Percentiles rank a stretch among this genome's conserved stretches.
These are phyloP conservation scores for Chaetomidium leptoderma DNA, from an alignment of 495 filamentous ascomycete genomes.

Conservation along the genomic window DNA sequence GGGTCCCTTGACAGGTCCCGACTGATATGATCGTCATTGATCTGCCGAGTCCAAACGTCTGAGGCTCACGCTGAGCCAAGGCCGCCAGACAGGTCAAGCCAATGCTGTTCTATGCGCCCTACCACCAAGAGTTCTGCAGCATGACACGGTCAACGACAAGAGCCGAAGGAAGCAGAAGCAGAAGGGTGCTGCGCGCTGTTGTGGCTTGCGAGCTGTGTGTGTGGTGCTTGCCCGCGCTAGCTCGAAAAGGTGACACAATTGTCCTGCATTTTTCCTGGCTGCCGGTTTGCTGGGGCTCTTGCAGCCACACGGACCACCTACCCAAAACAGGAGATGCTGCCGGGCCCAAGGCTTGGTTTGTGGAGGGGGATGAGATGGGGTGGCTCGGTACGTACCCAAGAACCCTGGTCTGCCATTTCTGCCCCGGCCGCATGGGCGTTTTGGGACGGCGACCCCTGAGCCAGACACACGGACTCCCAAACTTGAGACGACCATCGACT, in stretches of 20 bases:
- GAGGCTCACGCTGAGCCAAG: conserved; percentile 21
- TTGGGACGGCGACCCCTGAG: conserved; percentile 30
- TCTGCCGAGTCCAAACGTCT: conserved; percentile 34
- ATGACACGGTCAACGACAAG: background rate
- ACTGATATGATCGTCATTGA: conserved; percentile 30
- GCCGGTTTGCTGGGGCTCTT: conserved; percentile 25
- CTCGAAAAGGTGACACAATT: conserved; percentile 19
- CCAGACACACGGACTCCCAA: conserved; percentile 24
- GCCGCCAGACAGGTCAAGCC: conserved; percentile 1
- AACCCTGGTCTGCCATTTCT: conserved; percentile 27
- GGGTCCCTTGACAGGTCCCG: conserved; percentile 19
- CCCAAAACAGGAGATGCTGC: conserved; percentile 30
- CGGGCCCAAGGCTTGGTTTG: conserved; percentile 28
- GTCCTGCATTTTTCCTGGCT: conserved; percentile 15
- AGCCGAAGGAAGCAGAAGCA: background rate
- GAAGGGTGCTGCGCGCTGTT: conserved; percentile 21
- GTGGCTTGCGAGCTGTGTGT: conserved; percentile 17
- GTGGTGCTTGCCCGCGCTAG: conserved; percentile 17
- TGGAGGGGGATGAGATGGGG: conserved; percentile 13
- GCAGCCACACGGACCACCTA: conserved; percentile 26
- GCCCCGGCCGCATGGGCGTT: conserved; percentile 32
- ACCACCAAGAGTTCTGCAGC: background rate
- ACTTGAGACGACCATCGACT: conserved; percentile 49
- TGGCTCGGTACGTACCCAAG: conserved; percentile 17
- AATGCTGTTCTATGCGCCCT: conserved; percentile 8